Percentiles rank a stretch among this genome's conserved stretches.
phyloP scores from a whole-genome alignment of 345 rosid species.

The Laguncularia racemosa region DNA sequence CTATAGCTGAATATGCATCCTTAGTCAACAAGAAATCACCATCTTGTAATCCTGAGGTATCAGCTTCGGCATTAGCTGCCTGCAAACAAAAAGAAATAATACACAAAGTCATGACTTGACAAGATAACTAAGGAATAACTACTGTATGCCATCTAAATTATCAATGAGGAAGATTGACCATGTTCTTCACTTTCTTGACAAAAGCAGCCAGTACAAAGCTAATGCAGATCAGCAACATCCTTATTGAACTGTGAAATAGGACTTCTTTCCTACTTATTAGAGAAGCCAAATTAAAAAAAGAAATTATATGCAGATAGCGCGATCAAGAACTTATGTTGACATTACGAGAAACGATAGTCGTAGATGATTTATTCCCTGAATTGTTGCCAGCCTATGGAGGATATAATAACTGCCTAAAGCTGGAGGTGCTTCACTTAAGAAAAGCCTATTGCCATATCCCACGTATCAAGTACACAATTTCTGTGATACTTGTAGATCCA shows the following conservation, averaged over 20 bases:
- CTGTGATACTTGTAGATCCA: not conserved
- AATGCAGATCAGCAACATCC: too few relatives aligned
- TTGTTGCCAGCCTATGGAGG: too few relatives aligned
- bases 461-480: not conserved
- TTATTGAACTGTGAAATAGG: too few relatives aligned
- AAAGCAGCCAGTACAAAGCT: too few relatives aligned
- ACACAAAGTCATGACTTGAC: not conserved
- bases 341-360: too few relatives aligned
- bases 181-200: too few relatives aligned
- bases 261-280: not conserved
- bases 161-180: too few relatives aligned
- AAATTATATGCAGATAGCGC: not conserved
- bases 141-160: too few relatives aligned
- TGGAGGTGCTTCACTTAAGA: too few relatives aligned
- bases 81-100: conserved; percentile 21
- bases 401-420: too few relatives aligned
- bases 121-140: not conserved
- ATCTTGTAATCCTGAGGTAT: conserved; percentile 57
- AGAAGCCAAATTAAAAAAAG: not conserved
- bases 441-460: too few relatives aligned
- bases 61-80: conserved; percentile 87
- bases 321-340: not conserved
- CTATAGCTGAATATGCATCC: conserved; percentile 63
- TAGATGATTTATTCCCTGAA: too few relatives aligned
- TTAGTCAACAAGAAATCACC: conserved; percentile 57